Percentiles rank a stretch among this genome's conserved stretches.
Conservation (phyloP, 352 stramenopile species). For the Pythium coloratum region DNA sequence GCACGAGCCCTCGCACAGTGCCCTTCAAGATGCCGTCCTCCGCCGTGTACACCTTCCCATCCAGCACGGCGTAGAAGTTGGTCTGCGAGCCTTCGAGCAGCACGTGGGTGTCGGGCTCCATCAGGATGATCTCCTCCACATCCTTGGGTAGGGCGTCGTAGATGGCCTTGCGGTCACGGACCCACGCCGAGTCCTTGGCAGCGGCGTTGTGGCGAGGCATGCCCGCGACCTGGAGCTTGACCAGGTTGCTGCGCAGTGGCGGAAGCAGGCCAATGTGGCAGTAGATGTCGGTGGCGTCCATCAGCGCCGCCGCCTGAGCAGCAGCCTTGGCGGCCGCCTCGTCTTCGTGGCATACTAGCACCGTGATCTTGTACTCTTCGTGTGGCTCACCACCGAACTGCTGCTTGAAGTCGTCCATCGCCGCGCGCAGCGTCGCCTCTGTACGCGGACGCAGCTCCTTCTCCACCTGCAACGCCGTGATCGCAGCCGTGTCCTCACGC, state of each 20-base stretch:
- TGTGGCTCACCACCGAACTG: constrained; percentile 39
- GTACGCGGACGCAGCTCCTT: constrained; percentile 51
- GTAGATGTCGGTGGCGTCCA: constrained; percentile 53
- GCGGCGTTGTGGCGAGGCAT: constrained; percentile 68
- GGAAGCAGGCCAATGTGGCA: constrained; percentile 77
- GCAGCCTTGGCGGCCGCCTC: constrained; percentile 8
- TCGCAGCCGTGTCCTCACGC: constrained; percentile 32
- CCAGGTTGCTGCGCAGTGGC: constrained; percentile 51
- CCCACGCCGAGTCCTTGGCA: constrained; percentile 77
- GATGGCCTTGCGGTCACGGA: constrained; percentile 71
- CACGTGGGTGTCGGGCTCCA: constrained; percentile 59
- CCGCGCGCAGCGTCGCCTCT: constrained; percentile 62
- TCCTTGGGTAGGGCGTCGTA: constrained; percentile 66
- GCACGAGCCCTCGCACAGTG: constrained; percentile 69
- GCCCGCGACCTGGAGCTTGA: constrained; percentile 73
- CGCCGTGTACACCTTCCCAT: constrained; percentile 58
- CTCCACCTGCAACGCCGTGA: constrained; percentile 36
- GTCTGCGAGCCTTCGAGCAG: constrained; percentile 82
- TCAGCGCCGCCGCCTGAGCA: constrained; percentile 7
- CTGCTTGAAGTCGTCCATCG: constrained; percentile 61
- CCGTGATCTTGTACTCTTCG: constrained; percentile 85
- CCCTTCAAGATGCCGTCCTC: constrained; percentile 76
- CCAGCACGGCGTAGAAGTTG: constrained; percentile 77
- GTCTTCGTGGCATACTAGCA: constrained; percentile 56
- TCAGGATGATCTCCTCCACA: constrained; percentile 82